Evolutionary conservation across 805 yeast genomes (phyloP).

Genomic region (Naumovozyma baii): DNA sequence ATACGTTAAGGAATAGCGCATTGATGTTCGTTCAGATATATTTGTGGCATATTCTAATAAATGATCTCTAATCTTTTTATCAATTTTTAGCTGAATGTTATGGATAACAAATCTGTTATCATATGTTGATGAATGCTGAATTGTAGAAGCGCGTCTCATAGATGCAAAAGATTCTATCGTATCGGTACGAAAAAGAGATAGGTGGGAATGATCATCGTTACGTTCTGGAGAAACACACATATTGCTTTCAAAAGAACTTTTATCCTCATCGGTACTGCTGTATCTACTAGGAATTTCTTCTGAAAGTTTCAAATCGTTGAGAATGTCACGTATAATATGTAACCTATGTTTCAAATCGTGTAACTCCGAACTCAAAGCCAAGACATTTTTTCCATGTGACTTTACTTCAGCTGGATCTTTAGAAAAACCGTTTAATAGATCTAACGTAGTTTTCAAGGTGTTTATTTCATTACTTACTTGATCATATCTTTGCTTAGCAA

Average conservation of each 20-base stretch:
- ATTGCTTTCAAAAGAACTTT: slow-evolving; percentile 1
- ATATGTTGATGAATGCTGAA: slow-evolving; percentile 30
- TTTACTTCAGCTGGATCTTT: no score
- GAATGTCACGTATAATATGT: slow-evolving; percentile 24
- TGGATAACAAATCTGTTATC: slow-evolving; percentile 53
- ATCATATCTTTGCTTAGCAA: slow-evolving; percentile 34
- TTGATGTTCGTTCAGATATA: slow-evolving; percentile 35
- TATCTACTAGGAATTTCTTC: slow-evolving; percentile 12
- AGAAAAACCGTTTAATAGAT: slow-evolving; percentile 2
- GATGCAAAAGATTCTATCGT: slow-evolving; percentile 27
- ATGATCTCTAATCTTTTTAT: slow-evolving; percentile 40
- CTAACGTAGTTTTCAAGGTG: slow-evolving; percentile 8
- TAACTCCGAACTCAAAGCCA: slow-evolving; percentile 17
- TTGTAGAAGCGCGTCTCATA: slow-evolving; percentile 23
- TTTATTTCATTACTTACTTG: slow-evolving; percentile 35
- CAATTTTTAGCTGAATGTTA: slow-evolving; percentile 46
- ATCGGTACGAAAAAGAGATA: slow-evolving; percentile 10
- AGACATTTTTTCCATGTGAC: slow-evolving; percentile 1
- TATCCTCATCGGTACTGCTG: background rate
- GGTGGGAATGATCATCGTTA: slow-evolving; percentile 1
- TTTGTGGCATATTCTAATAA: slow-evolving; percentile 39
- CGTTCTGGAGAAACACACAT: slow-evolving; percentile 9
- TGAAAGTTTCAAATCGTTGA: slow-evolving; percentile 26
- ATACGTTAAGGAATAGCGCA: slow-evolving; percentile 38
- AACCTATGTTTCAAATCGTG: slow-evolving; percentile 29